Evolutionary conservation across 768 basidiomycete species (phyloP).

Genomic region (Pilatotrama ljubarskyi): DNA sequence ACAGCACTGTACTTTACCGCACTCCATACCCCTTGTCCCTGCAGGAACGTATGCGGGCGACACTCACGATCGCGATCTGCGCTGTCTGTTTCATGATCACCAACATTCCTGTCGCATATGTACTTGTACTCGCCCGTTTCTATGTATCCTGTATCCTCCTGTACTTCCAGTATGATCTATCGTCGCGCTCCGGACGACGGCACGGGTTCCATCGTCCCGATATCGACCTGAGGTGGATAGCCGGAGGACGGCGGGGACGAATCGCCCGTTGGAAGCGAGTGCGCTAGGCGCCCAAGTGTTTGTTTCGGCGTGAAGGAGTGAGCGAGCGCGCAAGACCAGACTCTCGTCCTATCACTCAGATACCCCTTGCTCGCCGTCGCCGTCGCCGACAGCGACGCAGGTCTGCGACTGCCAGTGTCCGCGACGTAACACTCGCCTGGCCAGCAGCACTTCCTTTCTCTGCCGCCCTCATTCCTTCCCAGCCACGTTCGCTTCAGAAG

Average conservation of each 20-base stretch:
- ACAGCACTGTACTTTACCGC: too few species aligned
- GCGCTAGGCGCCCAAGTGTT: slow-evolving; percentile 13
- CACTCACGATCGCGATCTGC: background rate
- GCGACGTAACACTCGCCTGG: background rate
- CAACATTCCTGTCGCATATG: background rate
- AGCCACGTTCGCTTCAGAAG: slow-evolving; percentile 22
- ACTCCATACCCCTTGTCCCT: background rate
- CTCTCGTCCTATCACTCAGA: slow-evolving; percentile 19
- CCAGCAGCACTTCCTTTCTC: slow-evolving; percentile 16
- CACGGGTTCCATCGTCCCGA: background rate
- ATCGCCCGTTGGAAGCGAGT: background rate
- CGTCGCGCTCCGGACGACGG: background rate
- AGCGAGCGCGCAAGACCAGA: background rate
- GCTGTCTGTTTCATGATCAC: background rate
- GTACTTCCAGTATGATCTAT: background rate
- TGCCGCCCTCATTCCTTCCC: slow-evolving; percentile 22
- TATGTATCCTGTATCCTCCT: background rate
- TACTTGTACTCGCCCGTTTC: background rate
- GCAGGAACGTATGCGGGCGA: background rate
- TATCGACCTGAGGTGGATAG: background rate
- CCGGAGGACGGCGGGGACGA: background rate
- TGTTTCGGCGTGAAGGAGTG: slow-evolving; percentile 6
- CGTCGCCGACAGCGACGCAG: slow-evolving; percentile 25
- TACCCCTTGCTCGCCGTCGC: slow-evolving; percentile 20
- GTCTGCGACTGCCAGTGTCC: slow-evolving; percentile 13